Base-by-base conservation (phyloP, 768 basidiomycete species). In the Lyophyllum shimeji region DNA sequence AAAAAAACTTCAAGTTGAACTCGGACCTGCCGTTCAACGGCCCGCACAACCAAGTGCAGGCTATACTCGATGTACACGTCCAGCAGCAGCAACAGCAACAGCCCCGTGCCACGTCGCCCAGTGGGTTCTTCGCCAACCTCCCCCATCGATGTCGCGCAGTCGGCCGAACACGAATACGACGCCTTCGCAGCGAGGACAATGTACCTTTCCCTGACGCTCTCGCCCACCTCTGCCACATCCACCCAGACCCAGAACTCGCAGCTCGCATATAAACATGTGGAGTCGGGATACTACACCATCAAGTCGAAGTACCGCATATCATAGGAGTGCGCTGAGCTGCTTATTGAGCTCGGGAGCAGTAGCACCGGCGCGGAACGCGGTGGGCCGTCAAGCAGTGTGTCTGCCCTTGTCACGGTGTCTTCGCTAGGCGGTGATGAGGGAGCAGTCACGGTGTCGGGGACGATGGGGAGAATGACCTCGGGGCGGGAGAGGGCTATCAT, bases 321-420 rank as follows among this genome's bases (percentile, higher is more conserved):
- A 29, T 93, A 92, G 91, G 93, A 94, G 61, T 93, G 92, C 64
- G 93, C 93, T 0, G 90, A 90, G 64, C 72, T 96, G 20, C 78
- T 96, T 34, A 87, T 95, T 48, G 91, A 95, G 65, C 79, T 96
- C 1, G 91, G 89, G 0, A 84, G 88, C 2, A 86, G 86, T 1
- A 74, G 80, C 13, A 64, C 75, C 23, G 45, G 70, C 7, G 12
- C 31, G 8, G 60, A 69, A 29, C 58, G 65, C 11, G 52, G 64
- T 42, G 63, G 65, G 17, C 74, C 76, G 5, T 57, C 74, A 11
- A 67, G 77, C 1, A 81, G 75, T 49, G 64, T 71, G 3, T 80
- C 82, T 5, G 72, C 76, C 7, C 76, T 80, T 7, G 59, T 63
- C 13, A 54, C 13, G 52, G 34, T 31, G 31, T 12, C 31, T 6